Base-by-base conservation (phyloP, 305 asterid species). In the Petunia hybrid region DNA sequence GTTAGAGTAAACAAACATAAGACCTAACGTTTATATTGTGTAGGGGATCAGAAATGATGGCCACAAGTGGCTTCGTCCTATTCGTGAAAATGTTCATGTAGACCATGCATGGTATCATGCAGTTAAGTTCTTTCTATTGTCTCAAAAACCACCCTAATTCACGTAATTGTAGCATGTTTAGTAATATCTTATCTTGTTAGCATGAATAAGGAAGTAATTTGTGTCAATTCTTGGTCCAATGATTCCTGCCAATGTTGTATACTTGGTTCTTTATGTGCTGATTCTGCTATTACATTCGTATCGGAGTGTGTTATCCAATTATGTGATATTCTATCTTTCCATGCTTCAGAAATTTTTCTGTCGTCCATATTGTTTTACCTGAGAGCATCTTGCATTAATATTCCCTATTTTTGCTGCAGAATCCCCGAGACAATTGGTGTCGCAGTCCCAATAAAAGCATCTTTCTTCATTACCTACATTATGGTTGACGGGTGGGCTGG, bases 401-500 rank as follows among this genome's bases (percentile, higher is more conserved):
- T 67, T 73, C 55, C 45, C 75, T 56, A 13, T 13, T 7, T 75
- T 74, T 48, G 66, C 65, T 87, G 84, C 97, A 95, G 99, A 12
- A 91, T 95, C 68, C 93, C 95, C 1, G 91, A 2, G 83, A 94
- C 89, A 4, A 91, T 95, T 69, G 99, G 99, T 31, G 94, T 85
- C 42, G 92, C 96, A 5, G 93, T 95, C 75, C 99, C 99, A 2
- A 94, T 94, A 97, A 95, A 94, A 84, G 99, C 98, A 31, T 90
- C 99, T 46, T 95, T 95, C 87, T 95, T 93, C 88, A 95, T 95
- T 51, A 93, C 99, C 6, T 95, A 92, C 57, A 89, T 92, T 77
- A 94, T 95, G 99, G 96, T 94, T 70, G 99, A 95, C 73, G 99
- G 99, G 77, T 95, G 99, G 99, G 96, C 98, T 79, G 97, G 98